phyloP scores from a whole-genome alignment of 345 rosid species.

The rapeseed (Brassica napus) region DNA sequence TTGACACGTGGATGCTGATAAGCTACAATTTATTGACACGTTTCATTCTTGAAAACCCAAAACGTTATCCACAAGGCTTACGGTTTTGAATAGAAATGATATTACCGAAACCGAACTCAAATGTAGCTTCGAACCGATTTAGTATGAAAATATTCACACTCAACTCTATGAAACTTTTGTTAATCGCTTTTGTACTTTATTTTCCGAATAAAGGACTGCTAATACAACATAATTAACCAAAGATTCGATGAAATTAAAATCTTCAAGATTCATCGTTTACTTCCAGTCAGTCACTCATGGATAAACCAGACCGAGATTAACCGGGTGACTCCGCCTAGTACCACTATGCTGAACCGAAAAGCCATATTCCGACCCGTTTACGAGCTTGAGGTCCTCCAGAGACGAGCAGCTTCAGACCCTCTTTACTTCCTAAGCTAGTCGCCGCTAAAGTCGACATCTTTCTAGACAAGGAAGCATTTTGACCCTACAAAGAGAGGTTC shows the following conservation, averaged over 20 bases:
- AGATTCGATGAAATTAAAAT: neutral
- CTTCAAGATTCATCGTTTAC: no score
- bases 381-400: no score
- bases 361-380: conserved; percentile 40
- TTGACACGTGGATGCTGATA: conserved; percentile 29
- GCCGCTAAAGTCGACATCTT: conserved; percentile 58
- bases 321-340: no score
- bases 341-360: conserved; percentile 67
- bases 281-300: no score
- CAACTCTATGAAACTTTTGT: conserved; percentile 1
- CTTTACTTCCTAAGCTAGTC: conserved; percentile 49
- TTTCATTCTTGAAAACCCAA: neutral
- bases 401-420: conserved; percentile 51
- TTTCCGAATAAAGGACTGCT: conserved; percentile 6
- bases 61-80: conserved; percentile 32
- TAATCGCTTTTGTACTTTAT: conserved; percentile 26
- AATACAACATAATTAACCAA: conserved; percentile 14
- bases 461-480: conserved; percentile 42
- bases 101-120: conserved; percentile 1
- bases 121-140: neutral
- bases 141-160: neutral
- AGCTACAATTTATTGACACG: conserved; percentile 16
- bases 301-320: no score
- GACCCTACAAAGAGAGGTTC: conserved; percentile 43
- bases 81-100: neutral